Conservation (phyloP, 202 grass and related monocot genomes). For the Digitaria exilis region DNA sequence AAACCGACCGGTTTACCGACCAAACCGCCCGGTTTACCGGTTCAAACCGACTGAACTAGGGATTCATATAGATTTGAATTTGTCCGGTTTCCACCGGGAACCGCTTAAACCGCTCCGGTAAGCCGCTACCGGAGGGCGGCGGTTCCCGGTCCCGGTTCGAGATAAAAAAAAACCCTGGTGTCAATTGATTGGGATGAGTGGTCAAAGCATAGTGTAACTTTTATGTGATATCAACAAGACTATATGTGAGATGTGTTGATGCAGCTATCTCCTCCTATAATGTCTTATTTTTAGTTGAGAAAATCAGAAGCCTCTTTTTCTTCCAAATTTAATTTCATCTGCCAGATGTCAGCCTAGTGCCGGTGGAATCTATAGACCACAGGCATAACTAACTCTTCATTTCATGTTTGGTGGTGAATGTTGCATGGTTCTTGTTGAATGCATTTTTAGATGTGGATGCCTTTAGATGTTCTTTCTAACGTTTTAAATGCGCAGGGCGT, state of each 20-base stretch:
- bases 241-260: conserved; percentile 29
- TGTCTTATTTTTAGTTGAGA: conserved; percentile 27
- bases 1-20: too few relatives aligned
- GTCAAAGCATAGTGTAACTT: neutral
- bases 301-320: neutral
- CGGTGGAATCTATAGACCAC: conserved; percentile 16
- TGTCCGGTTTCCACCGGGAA: too few relatives aligned
- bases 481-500: conserved; percentile 57
- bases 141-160: too few relatives aligned
- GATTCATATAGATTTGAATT: too few relatives aligned
- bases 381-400: conserved; percentile 3
- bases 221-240: conserved; percentile 20
- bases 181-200: conserved; percentile 28
- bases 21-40: too few relatives aligned
- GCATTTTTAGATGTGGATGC: neutral
- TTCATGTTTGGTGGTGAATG: neutral
- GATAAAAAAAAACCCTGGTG: too few relatives aligned
- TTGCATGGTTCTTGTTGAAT: conserved; percentile 18
- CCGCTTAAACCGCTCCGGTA: too few relatives aligned
- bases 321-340: too few relatives aligned
- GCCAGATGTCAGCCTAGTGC: neutral
- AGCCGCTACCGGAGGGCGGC: too few relatives aligned
- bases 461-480: conserved; percentile 26
- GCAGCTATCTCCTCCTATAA: conserved; percentile 8
- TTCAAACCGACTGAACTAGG: too few relatives aligned